A percentile compares a stretch with the other conserved stretches of the same genome.
Evolutionary conservation across 306 rosid species (phyloP).

Genomic region (Vicia faba): DNA sequence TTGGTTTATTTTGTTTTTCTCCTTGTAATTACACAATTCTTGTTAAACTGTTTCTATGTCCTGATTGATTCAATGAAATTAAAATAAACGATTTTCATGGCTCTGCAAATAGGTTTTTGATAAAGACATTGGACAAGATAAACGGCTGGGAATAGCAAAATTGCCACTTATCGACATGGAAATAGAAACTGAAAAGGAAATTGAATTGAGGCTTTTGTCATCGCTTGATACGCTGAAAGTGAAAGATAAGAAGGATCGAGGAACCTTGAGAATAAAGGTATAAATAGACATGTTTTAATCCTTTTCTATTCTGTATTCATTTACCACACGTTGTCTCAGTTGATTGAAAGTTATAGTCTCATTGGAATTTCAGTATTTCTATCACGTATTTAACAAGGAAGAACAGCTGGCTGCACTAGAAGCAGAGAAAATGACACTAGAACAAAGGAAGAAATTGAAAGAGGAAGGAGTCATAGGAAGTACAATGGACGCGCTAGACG

Average conservation of each 20-base stretch:
- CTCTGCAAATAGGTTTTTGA: constrained; percentile 67
- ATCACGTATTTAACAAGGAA: constrained; percentile 77
- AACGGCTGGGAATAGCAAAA: constrained; percentile 77
- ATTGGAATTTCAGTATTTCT: constrained; percentile 52
- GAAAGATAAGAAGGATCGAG: constrained; percentile 92
- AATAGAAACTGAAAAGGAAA: constrained; percentile 65
- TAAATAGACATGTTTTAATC: constrained; percentile 2
- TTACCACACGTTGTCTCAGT: too few species aligned
- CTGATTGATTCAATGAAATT: constrained; percentile 21
- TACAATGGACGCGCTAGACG: constrained; percentile 89
- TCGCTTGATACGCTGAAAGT: constrained; percentile 86
- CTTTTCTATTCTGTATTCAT: not conserved
- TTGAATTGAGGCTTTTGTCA: constrained; percentile 71
- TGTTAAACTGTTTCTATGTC: not conserved
- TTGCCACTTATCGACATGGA: constrained; percentile 68
- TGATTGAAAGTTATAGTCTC: too few species aligned
- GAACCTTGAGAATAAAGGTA: constrained; percentile 69
- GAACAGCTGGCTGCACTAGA: constrained; percentile 79
- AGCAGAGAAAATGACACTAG: constrained; percentile 75
- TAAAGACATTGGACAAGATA: constrained; percentile 94
- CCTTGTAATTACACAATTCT: not conserved
- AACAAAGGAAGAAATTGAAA: constrained; percentile 76
- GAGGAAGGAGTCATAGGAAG: constrained; percentile 86
- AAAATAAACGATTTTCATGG: constrained; percentile 18
- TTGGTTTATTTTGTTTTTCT: constrained; percentile 17